phyloP scores from a whole-genome alignment of 2,329 filamentous ascomycete genomes.

The Colletotrichum magnum region DNA sequence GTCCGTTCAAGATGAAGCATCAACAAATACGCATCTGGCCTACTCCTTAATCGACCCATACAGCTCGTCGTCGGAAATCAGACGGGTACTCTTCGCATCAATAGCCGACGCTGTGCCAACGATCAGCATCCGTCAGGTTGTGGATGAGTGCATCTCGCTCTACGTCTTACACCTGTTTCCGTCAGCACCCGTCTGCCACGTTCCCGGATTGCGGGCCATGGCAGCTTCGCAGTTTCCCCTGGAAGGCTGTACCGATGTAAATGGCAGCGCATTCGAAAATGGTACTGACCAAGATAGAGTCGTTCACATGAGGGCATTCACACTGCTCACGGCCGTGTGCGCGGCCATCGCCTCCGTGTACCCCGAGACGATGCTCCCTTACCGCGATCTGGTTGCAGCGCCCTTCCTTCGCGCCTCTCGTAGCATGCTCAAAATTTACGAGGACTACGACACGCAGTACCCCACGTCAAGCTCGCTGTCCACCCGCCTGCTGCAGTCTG shows the following conservation, averaged over 20 bases:
- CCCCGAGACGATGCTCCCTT: constrained; percentile 56
- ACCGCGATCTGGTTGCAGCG: constrained; percentile 54
- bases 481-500: constrained; percentile 61
- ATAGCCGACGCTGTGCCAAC: background rate
- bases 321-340: constrained; percentile 59
- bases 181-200: constrained; percentile 1
- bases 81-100: background rate
- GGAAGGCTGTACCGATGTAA: background rate
- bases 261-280: background rate
- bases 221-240: background rate
- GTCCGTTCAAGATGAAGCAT: background rate
- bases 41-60: background rate
- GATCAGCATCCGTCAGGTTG: background rate
- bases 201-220: background rate
- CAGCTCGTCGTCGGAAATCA: background rate
- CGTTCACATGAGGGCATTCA: constrained; percentile 43
- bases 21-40: background rate
- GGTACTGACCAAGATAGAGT: constrained; percentile 4
- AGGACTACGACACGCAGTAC: constrained; percentile 57
- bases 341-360: constrained; percentile 51
- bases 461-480: constrained; percentile 58
- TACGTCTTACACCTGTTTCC: constrained; percentile 15
- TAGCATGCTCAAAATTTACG: constrained; percentile 53
- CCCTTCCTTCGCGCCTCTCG: constrained; percentile 57
- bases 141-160: constrained; percentile 20